Base-by-base conservation (phyloP, 2,329 filamentous ascomycete genomes). In the Fusarium sp. region DNA sequence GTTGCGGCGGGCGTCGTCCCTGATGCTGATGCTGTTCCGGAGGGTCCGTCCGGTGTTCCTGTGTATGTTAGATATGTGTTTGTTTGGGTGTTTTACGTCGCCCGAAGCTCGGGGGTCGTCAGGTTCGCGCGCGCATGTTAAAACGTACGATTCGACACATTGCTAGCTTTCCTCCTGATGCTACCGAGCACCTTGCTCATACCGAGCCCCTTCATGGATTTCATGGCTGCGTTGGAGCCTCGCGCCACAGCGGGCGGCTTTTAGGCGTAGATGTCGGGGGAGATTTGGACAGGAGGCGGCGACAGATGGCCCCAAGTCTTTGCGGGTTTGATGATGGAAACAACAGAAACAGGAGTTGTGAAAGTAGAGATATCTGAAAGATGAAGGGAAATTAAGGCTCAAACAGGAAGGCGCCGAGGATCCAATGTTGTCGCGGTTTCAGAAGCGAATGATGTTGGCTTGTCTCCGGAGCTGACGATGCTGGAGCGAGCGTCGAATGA, bases 101-200 rank as follows among this genome's bases (percentile, higher is more conserved):
- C 47, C 31, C 19, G 7, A 46, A 22, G 34, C 43, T 36, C 33
- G 43, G 38, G 24, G 38, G 11, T 53, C 33, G 47, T 24, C 34
- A 21, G 31, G 40, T 26, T 45, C n/a, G 43, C 54, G 58, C 42
- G 33, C 24, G 64, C 59, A 44, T 54, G 38, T 24, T 49, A 44
- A 51, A 40, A 68, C 73, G 53, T 65, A 74, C 73, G 65, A 54
- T 66, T 53, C 26, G 71, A 73, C n/a, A 66, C 62, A 57, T 71
- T 72, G 54, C 68, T 80, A 34, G 81, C 81, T 73, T 81, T 83
- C 76, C 82, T 84, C 75, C 81, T 85, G 76, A 88, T 83, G 80
- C 80, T 85, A 68, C 84, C 85, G 44, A 88, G 80, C 83, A 88
- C 81, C 81, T 84, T 87, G 77, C 83, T 85, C 80, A 87, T 82